Percentiles rank a stretch among this genome's conserved stretches.
These are phyloP conservation scores for Camelina neglecta DNA, from an alignment of 345 rosid species.

Conservation along the genomic window DNA sequence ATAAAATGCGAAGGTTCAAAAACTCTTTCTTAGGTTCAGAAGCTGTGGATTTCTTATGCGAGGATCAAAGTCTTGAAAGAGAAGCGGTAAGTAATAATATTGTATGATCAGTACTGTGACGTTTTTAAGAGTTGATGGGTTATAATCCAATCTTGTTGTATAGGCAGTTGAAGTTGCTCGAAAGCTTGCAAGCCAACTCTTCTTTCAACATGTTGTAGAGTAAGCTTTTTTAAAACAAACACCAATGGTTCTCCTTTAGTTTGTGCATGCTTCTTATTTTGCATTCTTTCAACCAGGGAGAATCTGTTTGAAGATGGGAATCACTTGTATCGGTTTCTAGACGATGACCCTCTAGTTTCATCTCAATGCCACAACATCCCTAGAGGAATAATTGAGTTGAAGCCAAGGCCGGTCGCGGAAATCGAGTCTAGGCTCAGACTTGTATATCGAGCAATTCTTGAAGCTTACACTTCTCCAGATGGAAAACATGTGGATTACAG, in stretches of 20 bases:
- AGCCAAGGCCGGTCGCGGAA: conserved; percentile 71
- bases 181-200: conserved; percentile 75
- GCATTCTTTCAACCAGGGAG: conserved; percentile 55
- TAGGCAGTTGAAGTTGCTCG: conserved; percentile 85
- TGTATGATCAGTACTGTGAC: not conserved
- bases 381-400: conserved; percentile 72
- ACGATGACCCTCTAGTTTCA: conserved; percentile 71
- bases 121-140: not conserved
- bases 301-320: conserved; percentile 85
- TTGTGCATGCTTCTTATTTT: conserved; percentile 21
- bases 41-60: conserved; percentile 72
- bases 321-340: conserved; percentile 80
- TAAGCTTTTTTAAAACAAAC: conserved; percentile 46
- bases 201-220: conserved; percentile 78
- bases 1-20: conserved; percentile 71
- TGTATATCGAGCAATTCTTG: conserved; percentile 66
- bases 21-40: conserved; percentile 81
- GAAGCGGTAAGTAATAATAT: conserved; percentile 54
- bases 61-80: conserved; percentile 74
- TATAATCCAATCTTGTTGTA: not conserved
- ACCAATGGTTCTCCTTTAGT: not conserved
- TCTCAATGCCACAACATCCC: conserved; percentile 86
- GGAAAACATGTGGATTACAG: conserved; percentile 87
- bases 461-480: conserved; percentile 75
- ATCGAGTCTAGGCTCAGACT: conserved; percentile 74